These are phyloP conservation scores for Alternaria incomplexa DNA, from an alignment of 2,329 filamentous ascomycete species.

Conservation along the genomic window DNA sequence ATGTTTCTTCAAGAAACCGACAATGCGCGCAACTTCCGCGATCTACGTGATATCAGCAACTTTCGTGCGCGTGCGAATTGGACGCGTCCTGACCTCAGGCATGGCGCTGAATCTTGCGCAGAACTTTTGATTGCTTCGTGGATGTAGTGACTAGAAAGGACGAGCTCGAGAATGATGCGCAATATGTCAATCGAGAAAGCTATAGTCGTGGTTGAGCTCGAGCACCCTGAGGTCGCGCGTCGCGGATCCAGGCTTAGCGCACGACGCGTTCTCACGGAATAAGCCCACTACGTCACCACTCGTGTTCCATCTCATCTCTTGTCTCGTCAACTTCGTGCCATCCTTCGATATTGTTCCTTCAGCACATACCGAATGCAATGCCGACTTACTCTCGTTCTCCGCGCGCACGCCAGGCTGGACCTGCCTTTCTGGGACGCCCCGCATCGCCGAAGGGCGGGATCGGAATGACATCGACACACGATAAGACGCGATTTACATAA, in stretches of 20 bases:
- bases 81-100: conserved; percentile 43
- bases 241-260: conserved; percentile 14
- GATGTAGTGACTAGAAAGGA: background rate
- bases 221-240: background rate
- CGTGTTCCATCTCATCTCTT: conserved; percentile 9
- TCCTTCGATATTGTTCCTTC: background rate
- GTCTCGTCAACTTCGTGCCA: background rate
- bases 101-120: conserved; percentile 22
- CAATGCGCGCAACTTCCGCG: conserved; percentile 75
- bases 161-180: background rate
- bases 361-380: background rate
- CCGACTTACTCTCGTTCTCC: background rate
- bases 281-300: conserved; percentile 31
- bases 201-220: background rate
- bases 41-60: conserved; percentile 46
- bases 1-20: conserved; percentile 81
- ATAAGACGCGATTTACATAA: conserved; percentile 43
- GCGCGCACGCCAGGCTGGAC: conserved; percentile 16
- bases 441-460: conserved; percentile 15
- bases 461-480: conserved; percentile 22
- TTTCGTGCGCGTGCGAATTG: background rate
- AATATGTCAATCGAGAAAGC: background rate
- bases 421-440: conserved; percentile 30
- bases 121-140: background rate
- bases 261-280: conserved; percentile 40